These are phyloP conservation scores for Boletales sp. DNA, from an alignment of 768 basidiomycete genomes.

Conservation along the genomic window DNA sequence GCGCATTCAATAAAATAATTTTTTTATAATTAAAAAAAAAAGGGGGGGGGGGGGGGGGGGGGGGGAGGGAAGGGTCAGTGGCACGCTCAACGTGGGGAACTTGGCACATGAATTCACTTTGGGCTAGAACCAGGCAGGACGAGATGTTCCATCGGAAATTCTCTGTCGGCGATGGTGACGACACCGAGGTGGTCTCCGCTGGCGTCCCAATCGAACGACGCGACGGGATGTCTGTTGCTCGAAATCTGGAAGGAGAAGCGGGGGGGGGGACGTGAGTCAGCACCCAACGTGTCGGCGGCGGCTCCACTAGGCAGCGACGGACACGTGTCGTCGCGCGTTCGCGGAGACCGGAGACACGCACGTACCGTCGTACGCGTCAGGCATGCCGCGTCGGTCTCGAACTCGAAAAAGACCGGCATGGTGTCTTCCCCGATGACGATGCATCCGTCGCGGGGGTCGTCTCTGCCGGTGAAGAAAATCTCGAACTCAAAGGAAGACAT, in stretches of 20 bases:
- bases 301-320: neutral
- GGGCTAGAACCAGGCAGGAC: slow-evolving; percentile 48
- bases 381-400: slow-evolving; percentile 48
- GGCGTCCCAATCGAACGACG: slow-evolving; percentile 46
- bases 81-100: neutral
- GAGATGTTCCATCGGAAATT: slow-evolving; percentile 60
- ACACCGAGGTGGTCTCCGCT: slow-evolving; percentile 33
- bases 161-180: slow-evolving; percentile 51
- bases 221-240: slow-evolving; percentile 50
- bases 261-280: no score
- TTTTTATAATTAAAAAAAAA: no score
- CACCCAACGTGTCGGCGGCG: no score
- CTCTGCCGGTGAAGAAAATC: slow-evolving; percentile 66
- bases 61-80: neutral
- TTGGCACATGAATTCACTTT: slow-evolving; percentile 35
- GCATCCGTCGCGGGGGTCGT: slow-evolving; percentile 62
- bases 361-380: slow-evolving; percentile 27
- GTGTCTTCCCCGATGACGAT: slow-evolving; percentile 64
- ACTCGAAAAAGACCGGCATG: slow-evolving; percentile 58
- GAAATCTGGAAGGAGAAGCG: slow-evolving; percentile 15
- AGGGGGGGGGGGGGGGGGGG: neutral
- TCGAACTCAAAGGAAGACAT: slow-evolving; percentile 43
- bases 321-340: neutral
- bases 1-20: no score
- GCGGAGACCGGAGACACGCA: neutral